Percentiles rank a stretch among this genome's conserved stretches.
Conservation (phyloP, 768 basidiomycete species). For the Saitozyma sp. region DNA sequence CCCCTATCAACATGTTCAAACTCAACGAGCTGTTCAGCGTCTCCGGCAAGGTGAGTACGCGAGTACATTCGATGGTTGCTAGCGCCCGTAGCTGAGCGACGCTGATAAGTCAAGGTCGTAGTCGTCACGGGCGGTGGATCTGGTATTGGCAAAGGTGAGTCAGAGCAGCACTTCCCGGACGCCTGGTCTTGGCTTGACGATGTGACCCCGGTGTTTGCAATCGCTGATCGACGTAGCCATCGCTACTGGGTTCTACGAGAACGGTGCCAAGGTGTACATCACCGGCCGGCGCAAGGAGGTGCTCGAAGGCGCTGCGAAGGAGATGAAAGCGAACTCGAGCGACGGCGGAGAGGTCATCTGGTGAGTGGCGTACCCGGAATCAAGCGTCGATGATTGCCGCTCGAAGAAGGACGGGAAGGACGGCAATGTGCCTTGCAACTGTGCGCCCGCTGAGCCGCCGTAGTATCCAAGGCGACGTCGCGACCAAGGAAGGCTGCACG, state of each 20-base stretch:
- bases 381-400: background rate
- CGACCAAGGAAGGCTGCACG: constrained; percentile 35
- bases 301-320: constrained; percentile 28
- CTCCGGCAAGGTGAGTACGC: constrained; percentile 14
- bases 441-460: background rate
- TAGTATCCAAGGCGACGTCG: constrained; percentile 41
- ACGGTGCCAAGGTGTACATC: constrained; percentile 45
- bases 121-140: constrained; percentile 42
- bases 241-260: constrained; percentile 31
- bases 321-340: constrained; percentile 26
- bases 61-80: background rate
- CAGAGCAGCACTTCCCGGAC: background rate
- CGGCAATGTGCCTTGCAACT: too few species aligned
- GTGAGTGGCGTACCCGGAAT: background rate
- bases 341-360: constrained; percentile 1
- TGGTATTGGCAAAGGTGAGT: constrained; percentile 34
- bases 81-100: constrained; percentile 11
- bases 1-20: constrained; percentile 14
- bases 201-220: background rate
- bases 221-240: constrained; percentile 12
- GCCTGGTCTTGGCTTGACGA: background rate
- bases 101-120: constrained; percentile 22
- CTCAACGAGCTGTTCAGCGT: constrained; percentile 24
- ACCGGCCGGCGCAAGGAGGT: constrained; percentile 37
- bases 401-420: too few species aligned